Evolutionary conservation across 768 basidiomycete species (phyloP), one percentile per base, ranked within the genome.

Genomic region (Pholiota molesta): DNA sequence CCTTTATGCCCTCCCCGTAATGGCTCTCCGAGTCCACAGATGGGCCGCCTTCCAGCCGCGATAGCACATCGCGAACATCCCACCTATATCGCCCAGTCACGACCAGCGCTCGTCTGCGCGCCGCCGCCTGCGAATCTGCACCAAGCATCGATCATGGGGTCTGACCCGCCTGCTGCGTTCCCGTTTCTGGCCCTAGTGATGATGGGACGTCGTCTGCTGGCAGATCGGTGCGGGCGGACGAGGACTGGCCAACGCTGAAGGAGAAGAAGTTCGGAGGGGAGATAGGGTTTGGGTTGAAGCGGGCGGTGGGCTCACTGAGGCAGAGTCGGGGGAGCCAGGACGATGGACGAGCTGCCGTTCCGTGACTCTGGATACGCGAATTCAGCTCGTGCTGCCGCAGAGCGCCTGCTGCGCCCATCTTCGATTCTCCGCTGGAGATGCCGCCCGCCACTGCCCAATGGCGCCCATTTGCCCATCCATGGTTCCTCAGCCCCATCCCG

Each of bases 271-370:
- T 77, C 16, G 59, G 73, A 5, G 71, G 69, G 17, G 71, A 72
- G 1, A 60, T 80, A n/a, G 75, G 78, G 57, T 66, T 67, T 0
- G 73, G 74, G 4, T 55, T 80, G 8, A 76, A 72, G 63, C 74
- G 72, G 26, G 2, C 26, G 6, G 60, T 64, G 71, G 71, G 51
- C 62, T 68, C 60, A 58, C 16, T 58, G 56, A 21, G 63, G 59
- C 21, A 52, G 62, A 59, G 26, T 23, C n/a, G n/a, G 19, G 29
- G 23, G 31, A 47, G 29, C 5, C 6, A 26, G 26, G 53, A 28
- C 13, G 53, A 14, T 1, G 52, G n/a, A 35, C 31, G 35, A 53
- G 29, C 2, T 19, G 5, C 39, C 40, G 19, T 26, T 67, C 40
- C 49, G 63, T 39, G 69, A 71, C 52, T 71, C 69, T 2, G 69